phyloP scores from a whole-genome alignment of 2,329 filamentous ascomycete genomes.

The Microascus cirrosus region DNA sequence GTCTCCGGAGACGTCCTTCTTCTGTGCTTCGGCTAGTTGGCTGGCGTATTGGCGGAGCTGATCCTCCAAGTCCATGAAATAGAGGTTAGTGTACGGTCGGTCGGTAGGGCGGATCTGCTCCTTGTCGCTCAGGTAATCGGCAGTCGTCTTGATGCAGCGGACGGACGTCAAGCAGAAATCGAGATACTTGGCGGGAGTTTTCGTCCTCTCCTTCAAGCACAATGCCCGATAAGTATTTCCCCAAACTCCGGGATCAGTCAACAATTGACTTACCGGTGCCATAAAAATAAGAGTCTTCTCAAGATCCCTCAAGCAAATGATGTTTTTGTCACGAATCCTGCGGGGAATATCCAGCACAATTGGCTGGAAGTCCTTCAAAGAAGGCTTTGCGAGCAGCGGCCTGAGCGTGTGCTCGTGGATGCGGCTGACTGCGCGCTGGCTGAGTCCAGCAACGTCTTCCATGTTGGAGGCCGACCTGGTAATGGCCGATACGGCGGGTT shows the following conservation, averaged over 20 bases:
- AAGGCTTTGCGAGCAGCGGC: slow-evolving; percentile 63
- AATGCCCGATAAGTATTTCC: slow-evolving; percentile 59
- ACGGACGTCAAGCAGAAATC: slow-evolving; percentile 86
- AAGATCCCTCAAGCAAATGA: slow-evolving; percentile 82
- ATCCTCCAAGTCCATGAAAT: slow-evolving; percentile 92
- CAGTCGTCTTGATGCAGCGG: slow-evolving; percentile 79
- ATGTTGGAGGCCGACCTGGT: slow-evolving; percentile 44
- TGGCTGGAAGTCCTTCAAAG: slow-evolving; percentile 69
- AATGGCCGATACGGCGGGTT: slow-evolving; percentile 42
- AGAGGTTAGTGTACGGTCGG: slow-evolving; percentile 87
- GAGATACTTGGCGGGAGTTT: slow-evolving; percentile 61
- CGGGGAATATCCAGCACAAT: slow-evolving; percentile 68
- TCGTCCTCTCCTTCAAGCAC: slow-evolving; percentile 67
- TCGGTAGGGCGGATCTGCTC: slow-evolving; percentile 79
- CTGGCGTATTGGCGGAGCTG: slow-evolving; percentile 85
- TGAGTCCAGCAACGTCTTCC: slow-evolving; percentile 48
- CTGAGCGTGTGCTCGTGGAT: slow-evolving; percentile 71
- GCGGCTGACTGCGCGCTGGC: slow-evolving; percentile 58
- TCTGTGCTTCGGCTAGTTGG: slow-evolving; percentile 64
- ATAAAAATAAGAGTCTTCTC: slow-evolving; percentile 89
- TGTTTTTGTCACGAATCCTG: slow-evolving; percentile 73
- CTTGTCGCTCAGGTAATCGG: slow-evolving; percentile 73
- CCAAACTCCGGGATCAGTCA: slow-evolving; percentile 43
- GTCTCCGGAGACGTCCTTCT: slow-evolving; percentile 39
- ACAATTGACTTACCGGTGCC: slow-evolving; percentile 76